Percentiles rank a stretch among this genome's conserved stretches.
Conservation (phyloP, 2,329 filamentous ascomycete genomes). For the Didymosphaeria variabile region DNA sequence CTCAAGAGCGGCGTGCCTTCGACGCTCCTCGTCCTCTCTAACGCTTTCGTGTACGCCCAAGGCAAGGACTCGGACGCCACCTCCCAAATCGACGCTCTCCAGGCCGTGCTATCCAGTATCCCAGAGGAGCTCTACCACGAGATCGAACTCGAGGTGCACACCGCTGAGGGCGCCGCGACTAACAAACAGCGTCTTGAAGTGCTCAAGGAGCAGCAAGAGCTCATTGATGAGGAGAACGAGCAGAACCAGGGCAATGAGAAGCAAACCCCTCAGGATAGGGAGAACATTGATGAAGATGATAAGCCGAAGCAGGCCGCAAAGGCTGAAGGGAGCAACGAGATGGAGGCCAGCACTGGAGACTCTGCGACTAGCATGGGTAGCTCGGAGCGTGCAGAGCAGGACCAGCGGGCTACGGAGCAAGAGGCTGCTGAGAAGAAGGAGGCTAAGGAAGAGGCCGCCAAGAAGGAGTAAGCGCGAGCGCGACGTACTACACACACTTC, state of each 20-base stretch:
- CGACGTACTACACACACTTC: conserved; percentile 13
- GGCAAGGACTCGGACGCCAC: conserved; percentile 84
- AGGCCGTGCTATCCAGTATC: conserved; percentile 90
- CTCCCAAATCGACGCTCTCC: conserved; percentile 90
- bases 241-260: conserved; percentile 81
- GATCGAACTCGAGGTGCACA: conserved; percentile 98
- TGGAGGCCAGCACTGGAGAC: conserved; percentile 45
- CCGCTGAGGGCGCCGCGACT: conserved; percentile 93
- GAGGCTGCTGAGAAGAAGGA: conserved; percentile 28
- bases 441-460: conserved; percentile 19
- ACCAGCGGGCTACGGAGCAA: conserved; percentile 36
- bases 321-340: conserved; percentile 35
- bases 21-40: conserved; percentile 92
- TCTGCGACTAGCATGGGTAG: conserved; percentile 33
- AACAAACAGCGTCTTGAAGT: conserved; percentile 99
- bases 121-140: conserved; percentile 99
- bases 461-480: conserved; percentile 19
- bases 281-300: conserved; percentile 95
- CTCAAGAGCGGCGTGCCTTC: conserved; percentile 96
- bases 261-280: conserved; percentile 81
- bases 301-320: conserved; percentile 60
- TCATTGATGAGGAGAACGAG: conserved; percentile 96
- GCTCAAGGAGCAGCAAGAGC: conserved; percentile 95
- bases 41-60: conserved; percentile 96
- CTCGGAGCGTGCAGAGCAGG: conserved; percentile 45